Conservation (phyloP, 208 protist species). For the Acanthamoeba lenticulata region DNA sequence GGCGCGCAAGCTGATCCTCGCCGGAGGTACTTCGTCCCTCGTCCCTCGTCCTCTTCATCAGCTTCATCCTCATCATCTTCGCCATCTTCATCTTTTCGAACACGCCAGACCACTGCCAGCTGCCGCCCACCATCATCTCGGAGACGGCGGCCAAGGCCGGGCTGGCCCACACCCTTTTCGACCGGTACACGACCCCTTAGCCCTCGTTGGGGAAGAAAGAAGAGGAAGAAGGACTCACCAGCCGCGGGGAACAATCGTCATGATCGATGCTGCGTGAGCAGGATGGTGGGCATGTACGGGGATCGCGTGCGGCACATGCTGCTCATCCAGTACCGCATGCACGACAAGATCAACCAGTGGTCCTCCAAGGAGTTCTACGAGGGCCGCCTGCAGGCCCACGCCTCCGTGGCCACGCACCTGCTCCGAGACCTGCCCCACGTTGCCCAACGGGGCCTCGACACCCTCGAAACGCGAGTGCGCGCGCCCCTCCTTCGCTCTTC, state of each 20-base stretch:
- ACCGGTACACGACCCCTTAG: slow-evolving; percentile 16
- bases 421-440: slow-evolving; percentile 51
- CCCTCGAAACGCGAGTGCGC: background rate
- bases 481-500: too few species aligned
- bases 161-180: slow-evolving; percentile 76
- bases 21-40: slow-evolving; percentile 72
- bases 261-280: background rate
- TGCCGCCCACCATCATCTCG: slow-evolving; percentile 79
- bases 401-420: slow-evolving; percentile 66
- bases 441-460: background rate
- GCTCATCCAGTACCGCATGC: slow-evolving; percentile 81
- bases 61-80: background rate
- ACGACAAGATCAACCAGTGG: slow-evolving; percentile 81
- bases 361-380: slow-evolving; percentile 78
- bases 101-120: slow-evolving; percentile 79
- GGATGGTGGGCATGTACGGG: slow-evolving; percentile 69
- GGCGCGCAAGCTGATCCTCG: slow-evolving; percentile 76
- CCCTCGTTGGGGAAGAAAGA: background rate
- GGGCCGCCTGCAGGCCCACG: slow-evolving; percentile 64
- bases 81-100: too few species aligned
- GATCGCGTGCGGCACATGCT: slow-evolving; percentile 67
- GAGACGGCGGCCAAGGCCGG: slow-evolving; percentile 67
- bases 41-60: background rate
- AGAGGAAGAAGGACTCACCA: too few species aligned
- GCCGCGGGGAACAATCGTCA: background rate